A percentile compares a stretch with the other conserved stretches of the same genome.
phyloP scores from a whole-genome alignment of 1,139 yeast species.

The Yueomyces sp. region DNA sequence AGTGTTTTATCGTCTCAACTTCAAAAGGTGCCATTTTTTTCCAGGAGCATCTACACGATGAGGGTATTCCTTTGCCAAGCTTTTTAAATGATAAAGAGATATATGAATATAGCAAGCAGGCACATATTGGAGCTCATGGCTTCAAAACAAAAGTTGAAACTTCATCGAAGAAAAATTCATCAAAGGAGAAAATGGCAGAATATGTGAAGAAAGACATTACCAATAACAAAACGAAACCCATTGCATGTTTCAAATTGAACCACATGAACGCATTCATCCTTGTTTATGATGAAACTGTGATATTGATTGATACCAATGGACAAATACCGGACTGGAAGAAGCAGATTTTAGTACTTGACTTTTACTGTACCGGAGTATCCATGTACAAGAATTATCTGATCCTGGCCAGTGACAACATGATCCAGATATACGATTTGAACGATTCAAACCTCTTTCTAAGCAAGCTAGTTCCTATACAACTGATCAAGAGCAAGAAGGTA shows the following conservation, averaged over 20 bases:
- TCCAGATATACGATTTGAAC: slow-evolving; percentile 51
- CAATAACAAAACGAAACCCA: slow-evolving; percentile 33
- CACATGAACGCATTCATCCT: slow-evolving; percentile 44
- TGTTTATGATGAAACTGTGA: slow-evolving; percentile 63
- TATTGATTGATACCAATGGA: slow-evolving; percentile 59
- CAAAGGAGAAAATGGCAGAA: slow-evolving; percentile 23
- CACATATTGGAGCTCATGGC: slow-evolving; percentile 19
- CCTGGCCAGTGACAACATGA: slow-evolving; percentile 51
- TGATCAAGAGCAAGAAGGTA: slow-evolving; percentile 59
- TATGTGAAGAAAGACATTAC: slow-evolving; percentile 22
- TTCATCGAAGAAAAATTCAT: slow-evolving; percentile 26
- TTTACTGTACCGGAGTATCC: slow-evolving; percentile 45
- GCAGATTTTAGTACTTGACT: slow-evolving; percentile 48
- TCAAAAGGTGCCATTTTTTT: slow-evolving; percentile 57
- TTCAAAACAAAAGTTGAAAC: slow-evolving; percentile 21
- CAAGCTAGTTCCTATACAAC: slow-evolving; percentile 44
- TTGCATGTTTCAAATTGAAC: slow-evolving; percentile 45
- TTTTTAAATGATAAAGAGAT: slow-evolving; percentile 22
- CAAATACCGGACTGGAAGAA: slow-evolving; percentile 38
- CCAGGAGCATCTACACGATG: slow-evolving; percentile 40
- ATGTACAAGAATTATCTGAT: slow-evolving; percentile 48
- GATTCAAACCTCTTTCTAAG: slow-evolving; percentile 23
- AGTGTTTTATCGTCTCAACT: slow-evolving; percentile 55
- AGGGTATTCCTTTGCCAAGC: slow-evolving; percentile 41
- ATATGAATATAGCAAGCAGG: slow-evolving; percentile 15